A percentile compares a stretch with the other conserved stretches of the same genome.
phyloP scores from a whole-genome alignment of 768 basidiomycete species.

The Termitomyces sp. region DNA sequence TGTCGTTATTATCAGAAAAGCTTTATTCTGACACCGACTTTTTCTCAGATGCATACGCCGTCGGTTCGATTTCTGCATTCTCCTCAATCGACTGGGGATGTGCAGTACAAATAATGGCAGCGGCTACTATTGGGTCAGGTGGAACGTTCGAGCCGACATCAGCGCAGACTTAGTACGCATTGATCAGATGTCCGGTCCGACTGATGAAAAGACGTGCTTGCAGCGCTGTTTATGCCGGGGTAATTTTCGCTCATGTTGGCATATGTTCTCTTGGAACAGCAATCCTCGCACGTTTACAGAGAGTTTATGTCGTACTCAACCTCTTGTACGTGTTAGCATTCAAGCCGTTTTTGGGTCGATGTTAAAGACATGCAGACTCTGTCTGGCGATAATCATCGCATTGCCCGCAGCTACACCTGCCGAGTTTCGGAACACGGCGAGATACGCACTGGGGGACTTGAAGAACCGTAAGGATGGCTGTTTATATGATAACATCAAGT shows the following conservation, averaged over 20 bases:
- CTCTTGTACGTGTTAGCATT: slow-evolving; percentile 45
- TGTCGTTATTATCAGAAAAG: slow-evolving; percentile 14
- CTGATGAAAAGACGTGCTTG: background rate
- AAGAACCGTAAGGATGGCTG: slow-evolving; percentile 3
- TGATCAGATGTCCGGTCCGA: background rate
- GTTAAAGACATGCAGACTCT: slow-evolving; percentile 38
- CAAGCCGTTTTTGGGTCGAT: background rate
- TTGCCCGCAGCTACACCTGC: slow-evolving; percentile 61
- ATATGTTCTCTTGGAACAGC: slow-evolving; percentile 69
- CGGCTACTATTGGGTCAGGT: slow-evolving; percentile 36
- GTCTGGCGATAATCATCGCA: slow-evolving; percentile 64
- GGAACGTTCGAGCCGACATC: slow-evolving; percentile 25
- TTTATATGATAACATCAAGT: background rate
- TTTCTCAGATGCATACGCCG: slow-evolving; percentile 40
- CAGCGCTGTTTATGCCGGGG: slow-evolving; percentile 65
- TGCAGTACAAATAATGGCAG: slow-evolving; percentile 55
- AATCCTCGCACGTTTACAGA: slow-evolving; percentile 66
- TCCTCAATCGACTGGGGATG: slow-evolving; percentile 64
- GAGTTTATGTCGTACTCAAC: slow-evolving; percentile 66
- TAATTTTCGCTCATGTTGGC: slow-evolving; percentile 59
- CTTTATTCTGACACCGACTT: background rate
- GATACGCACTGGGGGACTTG: slow-evolving; percentile 31
- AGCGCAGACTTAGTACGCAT: slow-evolving; percentile 28
- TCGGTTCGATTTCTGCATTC: slow-evolving; percentile 39
- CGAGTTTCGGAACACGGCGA: slow-evolving; percentile 56